Conservation (phyloP, 208 protist species). For the Crithidia thermophila region DNA sequence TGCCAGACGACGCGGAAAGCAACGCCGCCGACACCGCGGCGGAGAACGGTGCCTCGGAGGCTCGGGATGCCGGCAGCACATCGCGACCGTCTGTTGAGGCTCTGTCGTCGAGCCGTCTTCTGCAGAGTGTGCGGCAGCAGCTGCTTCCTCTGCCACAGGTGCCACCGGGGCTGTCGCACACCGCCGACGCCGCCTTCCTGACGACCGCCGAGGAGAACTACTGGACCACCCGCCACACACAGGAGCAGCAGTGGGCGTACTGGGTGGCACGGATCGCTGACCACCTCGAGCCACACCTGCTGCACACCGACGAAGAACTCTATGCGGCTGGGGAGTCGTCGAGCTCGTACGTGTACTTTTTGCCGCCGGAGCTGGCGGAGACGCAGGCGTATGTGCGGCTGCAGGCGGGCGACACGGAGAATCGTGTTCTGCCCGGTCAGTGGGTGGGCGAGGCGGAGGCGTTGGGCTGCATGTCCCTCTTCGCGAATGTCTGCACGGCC, state of each 20-base stretch:
- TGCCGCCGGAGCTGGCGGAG: constrained; percentile 20
- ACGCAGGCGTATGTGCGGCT: constrained; percentile 8
- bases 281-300: constrained; percentile 13
- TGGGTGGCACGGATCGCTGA: constrained; percentile 32
- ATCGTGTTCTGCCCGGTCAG: constrained; percentile 30
- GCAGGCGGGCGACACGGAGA: background rate
- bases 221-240: constrained; percentile 17
- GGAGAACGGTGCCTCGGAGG: background rate
- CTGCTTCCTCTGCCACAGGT: constrained; percentile 30
- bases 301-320: constrained; percentile 11
- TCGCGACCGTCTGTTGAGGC: background rate
- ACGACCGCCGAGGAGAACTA: constrained; percentile 56
- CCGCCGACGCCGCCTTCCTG: constrained; percentile 23
- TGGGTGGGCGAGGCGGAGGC: constrained; percentile 53
- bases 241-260: constrained; percentile 42
- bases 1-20: background rate
- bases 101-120: constrained; percentile 17
- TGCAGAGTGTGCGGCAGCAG: constrained; percentile 27
- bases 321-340: constrained; percentile 24
- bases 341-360: constrained; percentile 37
- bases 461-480: constrained; percentile 29
- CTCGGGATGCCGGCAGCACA: background rate
- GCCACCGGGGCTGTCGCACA: constrained; percentile 12
- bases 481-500: background rate
- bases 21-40: background rate